Evolutionary conservation across 176 grass and related monocot species (phyloP).

Genomic region (Ensete ventricosum): DNA sequence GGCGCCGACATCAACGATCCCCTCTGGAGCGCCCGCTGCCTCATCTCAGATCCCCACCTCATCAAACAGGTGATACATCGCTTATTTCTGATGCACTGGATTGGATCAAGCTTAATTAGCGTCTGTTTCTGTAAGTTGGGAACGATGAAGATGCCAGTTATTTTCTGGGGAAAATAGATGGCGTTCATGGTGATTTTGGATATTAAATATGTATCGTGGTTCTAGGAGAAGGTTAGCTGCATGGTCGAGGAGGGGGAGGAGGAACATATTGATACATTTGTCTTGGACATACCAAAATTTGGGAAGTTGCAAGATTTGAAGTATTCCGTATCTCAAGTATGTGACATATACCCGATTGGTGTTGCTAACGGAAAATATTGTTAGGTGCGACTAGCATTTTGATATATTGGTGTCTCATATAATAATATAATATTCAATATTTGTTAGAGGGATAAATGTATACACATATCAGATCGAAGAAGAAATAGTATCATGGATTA

Average conservation of each 20-base stretch:
- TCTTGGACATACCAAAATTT: not conserved
- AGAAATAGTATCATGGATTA: too few relatives aligned
- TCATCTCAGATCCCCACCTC: constrained; percentile 56
- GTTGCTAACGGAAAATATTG: too few relatives aligned
- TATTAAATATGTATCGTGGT: too few relatives aligned
- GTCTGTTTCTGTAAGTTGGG: not conserved
- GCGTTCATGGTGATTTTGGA: not conserved
- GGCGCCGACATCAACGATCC: constrained; percentile 78
- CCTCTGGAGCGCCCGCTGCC: constrained; percentile 71
- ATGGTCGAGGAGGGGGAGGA: not conserved
- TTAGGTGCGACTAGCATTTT: too few relatives aligned
- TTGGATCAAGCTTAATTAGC: not conserved
- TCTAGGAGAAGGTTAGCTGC: not conserved
- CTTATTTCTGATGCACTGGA: not conserved
- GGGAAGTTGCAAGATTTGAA: not conserved
- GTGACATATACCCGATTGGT: too few relatives aligned
- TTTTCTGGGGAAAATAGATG: not conserved
- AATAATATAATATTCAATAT: too few relatives aligned
- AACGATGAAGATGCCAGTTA: not conserved
- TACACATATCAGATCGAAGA: too few relatives aligned
- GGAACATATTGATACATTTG: not conserved
- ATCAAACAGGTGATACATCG: constrained; percentile 44
- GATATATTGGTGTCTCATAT: too few relatives aligned
- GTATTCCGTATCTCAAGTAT: too few relatives aligned
- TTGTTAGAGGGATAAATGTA: too few relatives aligned